Base-by-base conservation (phyloP, 2,329 filamentous ascomycete genomes). In the Colletotrichum coccodes region DNA sequence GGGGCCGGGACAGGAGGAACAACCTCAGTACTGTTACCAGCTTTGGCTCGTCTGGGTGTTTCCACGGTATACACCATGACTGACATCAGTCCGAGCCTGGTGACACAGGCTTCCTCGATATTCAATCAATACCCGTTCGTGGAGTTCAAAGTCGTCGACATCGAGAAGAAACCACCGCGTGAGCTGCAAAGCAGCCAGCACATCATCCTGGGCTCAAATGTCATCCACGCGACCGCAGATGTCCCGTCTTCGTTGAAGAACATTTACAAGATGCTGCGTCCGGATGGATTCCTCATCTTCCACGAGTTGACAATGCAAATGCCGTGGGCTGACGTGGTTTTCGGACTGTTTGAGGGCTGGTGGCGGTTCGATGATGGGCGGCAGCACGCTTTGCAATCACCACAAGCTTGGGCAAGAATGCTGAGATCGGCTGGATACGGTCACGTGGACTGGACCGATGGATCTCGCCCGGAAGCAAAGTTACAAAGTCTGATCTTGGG, bases 1-100 rank as follows among this genome's bases (percentile, higher is more conserved):
- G 83, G 83, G 0, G 82, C 77, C 0, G 83, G 82, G 14, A 83
- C 82, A 0, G 83, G 83, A 3, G 81, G 79, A 0, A 85, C 83
- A 0, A 82, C 83, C 0, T 71, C n/a, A 67, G 21, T 58, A 72
- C 2, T 2, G 61, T 80, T 0, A 63, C 74, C 0, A 47, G n/a
- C 60, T 1, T 72, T 85, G 5, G 54, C 69, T 0, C 71, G 70
- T 12, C 60, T 80, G 4, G 62, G 70, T 0, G 63, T 0, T 38
- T n/a, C 44, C n/a, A 69, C 83, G 26, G 61, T 75, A 5, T 84
- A 85, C 67, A 82, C 80, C 0, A 80, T 84, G 62, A 84, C 82
- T 0, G 83, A 85, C 53, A 53, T 85, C 2, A 80, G 82, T 0
- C 47, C 73, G 0, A 74, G 75, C 0, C 71, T 82, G 0, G 76